Conservation (phyloP, 1,139 yeast species). For the Blastobotrys capitulatus region DNA sequence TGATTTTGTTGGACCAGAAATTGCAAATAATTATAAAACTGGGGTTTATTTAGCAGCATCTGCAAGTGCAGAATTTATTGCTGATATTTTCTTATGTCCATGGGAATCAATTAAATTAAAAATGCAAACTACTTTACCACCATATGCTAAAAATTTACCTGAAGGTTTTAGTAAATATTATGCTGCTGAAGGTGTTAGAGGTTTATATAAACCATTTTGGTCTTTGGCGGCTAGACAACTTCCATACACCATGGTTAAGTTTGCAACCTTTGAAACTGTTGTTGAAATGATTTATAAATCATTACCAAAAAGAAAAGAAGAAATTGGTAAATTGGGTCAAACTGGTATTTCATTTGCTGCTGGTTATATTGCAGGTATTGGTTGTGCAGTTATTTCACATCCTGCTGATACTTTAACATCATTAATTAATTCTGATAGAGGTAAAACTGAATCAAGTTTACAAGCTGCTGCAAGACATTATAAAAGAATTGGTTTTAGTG, state of each 20-base stretch:
- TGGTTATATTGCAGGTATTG: slow-evolving; percentile 94
- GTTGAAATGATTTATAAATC: slow-evolving; percentile 41
- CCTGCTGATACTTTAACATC: slow-evolving; percentile 98
- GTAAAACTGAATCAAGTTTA: slow-evolving; percentile 58
- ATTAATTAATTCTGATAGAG: slow-evolving; percentile 72
- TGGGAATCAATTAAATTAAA: slow-evolving; percentile 89
- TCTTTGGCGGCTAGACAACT: slow-evolving; percentile 92
- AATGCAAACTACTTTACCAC: slow-evolving; percentile 90
- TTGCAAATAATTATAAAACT: slow-evolving; percentile 63
- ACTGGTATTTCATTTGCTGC: slow-evolving; percentile 91
- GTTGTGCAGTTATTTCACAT: slow-evolving; percentile 90
- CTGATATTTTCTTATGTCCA: slow-evolving; percentile 85
- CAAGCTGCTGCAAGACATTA: slow-evolving; percentile 70
- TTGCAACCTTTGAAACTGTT: slow-evolving; percentile 85
- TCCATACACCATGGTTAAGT: slow-evolving; percentile 95
- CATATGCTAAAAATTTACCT: slow-evolving; percentile 54
- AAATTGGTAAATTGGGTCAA: slow-evolving; percentile 59
- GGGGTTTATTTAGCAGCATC: slow-evolving; percentile 75
- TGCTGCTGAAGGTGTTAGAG: slow-evolving; percentile 66
- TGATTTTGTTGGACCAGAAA: slow-evolving; percentile 59
- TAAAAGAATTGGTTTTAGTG: slow-evolving; percentile 73
- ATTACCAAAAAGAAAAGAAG: slow-evolving; percentile 35
- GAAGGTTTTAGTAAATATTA: slow-evolving; percentile 65
- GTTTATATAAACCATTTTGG: slow-evolving; percentile 54
- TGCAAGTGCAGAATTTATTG: slow-evolving; percentile 88